These are phyloP conservation scores for Alternaria consortialis DNA, from an alignment of 2,329 filamentous ascomycete genomes.

Conservation along the genomic window DNA sequence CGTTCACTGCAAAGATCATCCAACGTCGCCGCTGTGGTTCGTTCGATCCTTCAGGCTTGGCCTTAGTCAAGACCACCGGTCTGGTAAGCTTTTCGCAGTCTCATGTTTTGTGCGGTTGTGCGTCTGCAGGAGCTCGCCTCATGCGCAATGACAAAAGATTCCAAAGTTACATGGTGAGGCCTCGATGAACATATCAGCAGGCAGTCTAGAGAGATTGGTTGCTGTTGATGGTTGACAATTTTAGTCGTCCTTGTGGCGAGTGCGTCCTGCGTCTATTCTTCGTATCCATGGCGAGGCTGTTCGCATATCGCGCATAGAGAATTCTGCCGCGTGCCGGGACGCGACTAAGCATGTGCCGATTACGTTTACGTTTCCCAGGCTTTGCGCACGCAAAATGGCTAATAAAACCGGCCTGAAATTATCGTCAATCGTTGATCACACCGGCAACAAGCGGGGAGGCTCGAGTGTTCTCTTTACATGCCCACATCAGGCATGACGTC, in stretches of 20 bases:
- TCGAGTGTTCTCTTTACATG: neutral
- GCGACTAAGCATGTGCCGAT: conserved; percentile 11
- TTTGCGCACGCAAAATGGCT: conserved; percentile 11
- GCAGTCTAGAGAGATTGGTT: neutral
- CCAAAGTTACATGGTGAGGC: neutral
- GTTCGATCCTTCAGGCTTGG: conserved; percentile 3
- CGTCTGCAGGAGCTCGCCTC: neutral
- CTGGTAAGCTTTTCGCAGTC: neutral
- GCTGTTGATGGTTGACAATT: neutral
- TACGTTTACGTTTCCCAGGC: conserved; percentile 19
- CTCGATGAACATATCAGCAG: neutral
- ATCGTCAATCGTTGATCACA: neutral
- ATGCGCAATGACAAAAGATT: conserved; percentile 8
- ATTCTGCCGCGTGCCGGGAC: conserved; percentile 15
- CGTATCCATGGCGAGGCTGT: neutral
- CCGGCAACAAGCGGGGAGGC: conserved; percentile 15
- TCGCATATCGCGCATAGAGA: conserved; percentile 7
- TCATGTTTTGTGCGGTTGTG: neutral
- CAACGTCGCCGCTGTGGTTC: conserved; percentile 16
- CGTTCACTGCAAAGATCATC: conserved; percentile 25
- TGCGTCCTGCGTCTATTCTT: neutral
- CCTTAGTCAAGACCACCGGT: neutral
- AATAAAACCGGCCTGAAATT: conserved; percentile 7
- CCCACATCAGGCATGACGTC: conserved; percentile 6
- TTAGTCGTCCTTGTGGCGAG: neutral